Evolutionary conservation across 257 asterid species (phyloP), one percentile per base, ranked within the genome.

Genomic region (Schizonepeta tenuifolia): DNA sequence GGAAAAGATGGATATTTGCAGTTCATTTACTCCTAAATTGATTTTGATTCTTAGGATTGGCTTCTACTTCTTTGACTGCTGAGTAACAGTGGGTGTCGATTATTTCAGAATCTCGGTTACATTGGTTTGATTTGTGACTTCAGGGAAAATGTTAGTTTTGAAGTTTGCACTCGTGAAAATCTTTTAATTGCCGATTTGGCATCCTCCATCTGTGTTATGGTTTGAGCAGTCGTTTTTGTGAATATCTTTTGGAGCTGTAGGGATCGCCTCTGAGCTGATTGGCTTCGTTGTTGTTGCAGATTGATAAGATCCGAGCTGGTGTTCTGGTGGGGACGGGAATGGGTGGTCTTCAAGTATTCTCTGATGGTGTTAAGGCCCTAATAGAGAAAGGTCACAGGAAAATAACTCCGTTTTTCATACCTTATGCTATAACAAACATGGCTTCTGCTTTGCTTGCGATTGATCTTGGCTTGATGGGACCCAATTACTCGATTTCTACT

Each of bases 391-490:
- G 98, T 24, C 72, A 84, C 79, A 73, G 93, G 82, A 93, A 90
- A 79, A 88, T 93, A 55, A 79, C 98, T 71, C 98, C 98, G 1
- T 93, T 93, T 79, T 93, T 90, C 85, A 90, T 93, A 56, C 98
- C 98, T 70, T 93, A 90, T 54, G 88, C 97, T 53, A 93, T 90
- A 71, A 93, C 98, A 78, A 90, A 88, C 83, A 93, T 93, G 98
- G 98, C 84, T 8, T 93, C 98, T 17, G 98, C 98, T 59, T 83
- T 88, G 88, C 97, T 93, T 65, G 97, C 95, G 7, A 93, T 93
- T 67, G 96, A 87, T 86, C 83, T 93, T 69, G 98, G 95, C 64
- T 87, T 93, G 74, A 88, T 93, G 97, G 98, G 98, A 53, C 97
- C 98, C 11, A 90, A 90, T 78, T 93, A 93, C 80, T 93, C 97